Base-by-base conservation (phyloP, 2,329 filamentous ascomycete species). In the Monosporascus sp. region DNA sequence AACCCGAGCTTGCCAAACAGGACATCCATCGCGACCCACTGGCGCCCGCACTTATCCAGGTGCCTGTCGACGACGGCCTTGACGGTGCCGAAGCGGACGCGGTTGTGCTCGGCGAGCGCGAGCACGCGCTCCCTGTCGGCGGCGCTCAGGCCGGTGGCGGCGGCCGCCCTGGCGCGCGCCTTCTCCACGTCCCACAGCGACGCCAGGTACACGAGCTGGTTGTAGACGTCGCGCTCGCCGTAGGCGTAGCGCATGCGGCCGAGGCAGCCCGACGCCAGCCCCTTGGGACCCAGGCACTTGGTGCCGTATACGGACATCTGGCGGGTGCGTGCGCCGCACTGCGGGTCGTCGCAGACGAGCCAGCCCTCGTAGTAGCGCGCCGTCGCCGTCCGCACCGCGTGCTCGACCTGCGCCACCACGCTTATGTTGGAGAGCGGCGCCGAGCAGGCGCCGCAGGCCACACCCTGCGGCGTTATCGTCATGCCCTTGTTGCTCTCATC, bases 291-390 rank as follows among this genome's bases (percentile, higher is more conserved):
- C 6, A 97, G 78, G 69, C 94, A 99, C 49, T 91, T 85, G 56
- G 88, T 85, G 46, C 94, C 94, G 69, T 96, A 96, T 40, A 99
- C 94, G 63, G 85, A 90, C 78, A 97, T 92, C 69, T 96, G 91
- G 48, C 93, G 83, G 2, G 94, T 97, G 53, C 90, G 87, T 66
- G 86, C 88, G 27, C 87, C 88, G 71, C 94, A 99, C 36, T 89
- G 85, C 2, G 89, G 76, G 69, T 99, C 94, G 69, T 96, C 89
- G 71, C 94, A 99, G 40, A 90, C 79, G 6, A 99, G 82, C 86
- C 90, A 95, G 56, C 86, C 91, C 66, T 96, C 89, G 71, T 99
- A 97, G 77, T 99, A 99, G 48, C 83, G 83, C 9, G 88, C 80
- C 7, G 90, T 89, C 62, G 91, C 84, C 36, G 81, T 76, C 48